Evolutionary conservation across 2,329 filamentous ascomycete species (phyloP).

Genomic region (Penicillium sp.): DNA sequence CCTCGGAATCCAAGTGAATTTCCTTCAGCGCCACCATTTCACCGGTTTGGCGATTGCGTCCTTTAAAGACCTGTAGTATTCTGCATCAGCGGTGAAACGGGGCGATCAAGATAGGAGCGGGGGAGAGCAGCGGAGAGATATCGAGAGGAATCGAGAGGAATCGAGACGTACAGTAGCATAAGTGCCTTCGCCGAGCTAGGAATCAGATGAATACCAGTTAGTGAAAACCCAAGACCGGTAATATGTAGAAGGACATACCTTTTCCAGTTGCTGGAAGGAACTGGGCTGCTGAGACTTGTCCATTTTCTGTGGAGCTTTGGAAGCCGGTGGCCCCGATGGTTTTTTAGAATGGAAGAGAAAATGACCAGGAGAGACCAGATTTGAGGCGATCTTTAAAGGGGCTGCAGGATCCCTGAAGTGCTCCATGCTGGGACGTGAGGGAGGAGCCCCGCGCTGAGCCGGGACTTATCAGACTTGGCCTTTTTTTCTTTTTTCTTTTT

Average conservation of each 20-base stretch:
- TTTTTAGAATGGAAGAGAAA: slow-evolving; percentile 33
- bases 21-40: slow-evolving; percentile 97
- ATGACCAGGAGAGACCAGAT: slow-evolving; percentile 37
- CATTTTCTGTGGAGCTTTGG: slow-evolving; percentile 54
- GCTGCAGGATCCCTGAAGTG: slow-evolving; percentile 24
- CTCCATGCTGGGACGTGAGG: slow-evolving; percentile 25
- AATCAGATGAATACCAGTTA: slow-evolving; percentile 26
- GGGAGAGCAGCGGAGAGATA: slow-evolving; percentile 2
- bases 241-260: slow-evolving; percentile 42
- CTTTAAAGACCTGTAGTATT: slow-evolving; percentile 81
- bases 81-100: slow-evolving; percentile 19
- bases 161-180: slow-evolving; percentile 79
- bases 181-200: slow-evolving; percentile 84
- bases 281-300: slow-evolving; percentile 89
- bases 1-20: slow-evolving; percentile 97
- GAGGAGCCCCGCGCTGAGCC: slow-evolving; percentile 24
- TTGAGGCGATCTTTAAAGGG: slow-evolving; percentile 32
- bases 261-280: slow-evolving; percentile 99
- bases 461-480: slow-evolving; percentile 5
- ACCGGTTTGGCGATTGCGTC: slow-evolving; percentile 92
- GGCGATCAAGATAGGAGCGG: neutral
- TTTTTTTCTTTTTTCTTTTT: neutral
- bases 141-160: slow-evolving; percentile 26
- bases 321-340: slow-evolving; percentile 15
- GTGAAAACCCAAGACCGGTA: slow-evolving; percentile 8